Conservation (phyloP, 2,329 filamentous ascomycete genomes). For the Myotisia sp. region DNA sequence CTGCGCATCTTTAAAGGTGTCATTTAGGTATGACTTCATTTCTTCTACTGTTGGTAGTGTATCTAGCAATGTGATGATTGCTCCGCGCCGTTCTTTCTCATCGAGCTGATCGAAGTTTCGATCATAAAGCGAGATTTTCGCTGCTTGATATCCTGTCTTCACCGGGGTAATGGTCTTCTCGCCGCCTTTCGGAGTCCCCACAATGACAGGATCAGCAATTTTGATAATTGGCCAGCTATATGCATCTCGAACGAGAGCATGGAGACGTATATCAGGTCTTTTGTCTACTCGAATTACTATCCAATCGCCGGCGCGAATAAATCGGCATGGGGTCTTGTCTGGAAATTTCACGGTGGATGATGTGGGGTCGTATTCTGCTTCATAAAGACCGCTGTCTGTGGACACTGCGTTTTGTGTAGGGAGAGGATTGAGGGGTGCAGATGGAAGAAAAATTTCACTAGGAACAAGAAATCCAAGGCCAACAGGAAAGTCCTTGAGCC, state of each 20-base stretch:
- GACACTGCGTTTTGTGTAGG: not conserved
- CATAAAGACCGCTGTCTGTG: conserved; percentile 3
- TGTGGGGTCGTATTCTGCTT: conserved; percentile 21
- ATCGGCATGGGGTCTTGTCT: conserved; percentile 13
- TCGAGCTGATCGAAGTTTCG: conserved; percentile 28
- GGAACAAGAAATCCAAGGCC: conserved; percentile 37
- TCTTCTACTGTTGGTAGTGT: conserved; percentile 26
- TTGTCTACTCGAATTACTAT: conserved; percentile 26
- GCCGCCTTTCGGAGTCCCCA: too few species aligned
- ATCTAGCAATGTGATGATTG: conserved; percentile 24
- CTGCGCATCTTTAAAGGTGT: conserved; percentile 23
- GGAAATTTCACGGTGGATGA: conserved; percentile 33
- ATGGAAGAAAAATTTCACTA: not conserved
- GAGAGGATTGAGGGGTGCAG: too few species aligned
- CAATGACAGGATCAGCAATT: conserved; percentile 19
- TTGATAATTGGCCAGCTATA: conserved; percentile 32
- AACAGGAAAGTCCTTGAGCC: conserved; percentile 41
- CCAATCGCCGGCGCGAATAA: conserved; percentile 40
- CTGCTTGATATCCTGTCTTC: not conserved
- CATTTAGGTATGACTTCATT: conserved; percentile 34
- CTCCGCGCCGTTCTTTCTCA: conserved; percentile 16
- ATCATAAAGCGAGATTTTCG: conserved; percentile 21
- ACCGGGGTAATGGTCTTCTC: not conserved
- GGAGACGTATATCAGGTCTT: conserved; percentile 18
- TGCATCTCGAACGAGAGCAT: conserved; percentile 38